Evolutionary conservation across 805 yeast genomes (phyloP).

Genomic region (Candida vaughaniae): DNA sequence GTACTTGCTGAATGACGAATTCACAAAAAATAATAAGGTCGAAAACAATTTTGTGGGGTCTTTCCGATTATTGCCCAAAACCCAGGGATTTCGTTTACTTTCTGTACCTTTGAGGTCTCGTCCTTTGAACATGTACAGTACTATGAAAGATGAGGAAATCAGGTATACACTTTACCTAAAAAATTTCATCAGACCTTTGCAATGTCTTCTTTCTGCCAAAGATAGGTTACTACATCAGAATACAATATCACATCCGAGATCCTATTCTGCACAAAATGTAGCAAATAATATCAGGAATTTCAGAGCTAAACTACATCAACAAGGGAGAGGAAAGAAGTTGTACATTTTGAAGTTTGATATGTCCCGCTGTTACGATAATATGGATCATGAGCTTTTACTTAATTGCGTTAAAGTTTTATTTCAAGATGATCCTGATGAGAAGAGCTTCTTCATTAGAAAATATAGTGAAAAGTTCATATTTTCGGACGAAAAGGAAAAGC

Average conservation of each 20-base stretch:
- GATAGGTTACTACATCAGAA: slow-evolving; percentile 6
- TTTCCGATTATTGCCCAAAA: slow-evolving; percentile 50
- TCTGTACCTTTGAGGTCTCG: slow-evolving; percentile 45
- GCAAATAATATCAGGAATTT: slow-evolving; percentile 38
- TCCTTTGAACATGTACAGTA: slow-evolving; percentile 5
- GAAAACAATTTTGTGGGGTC: slow-evolving; percentile 14
- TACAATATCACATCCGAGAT: slow-evolving; percentile 19
- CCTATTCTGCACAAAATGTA: slow-evolving; percentile 47
- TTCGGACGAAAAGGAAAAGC: slow-evolving; percentile 5
- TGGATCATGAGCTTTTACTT: slow-evolving; percentile 49
- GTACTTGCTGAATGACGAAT: slow-evolving; percentile 4
- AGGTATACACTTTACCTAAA: slow-evolving; percentile 19
- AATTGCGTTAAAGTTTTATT: slow-evolving; percentile 31
- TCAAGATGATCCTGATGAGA: slow-evolving; percentile 17
- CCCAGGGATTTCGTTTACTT: slow-evolving; percentile 56
- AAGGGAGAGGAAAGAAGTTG: slow-evolving; percentile 33
- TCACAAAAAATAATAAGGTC: slow-evolving; percentile 1
- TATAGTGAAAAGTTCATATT: slow-evolving; percentile 14
- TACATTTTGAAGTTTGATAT: slow-evolving; percentile 73
- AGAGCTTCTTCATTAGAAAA: slow-evolving; percentile 21
- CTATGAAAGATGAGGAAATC: slow-evolving; percentile 8
- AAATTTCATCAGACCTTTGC: slow-evolving; percentile 10
- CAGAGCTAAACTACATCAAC: slow-evolving; percentile 20
- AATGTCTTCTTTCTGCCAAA: slow-evolving; percentile 8
- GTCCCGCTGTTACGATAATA: slow-evolving; percentile 70